Evolutionary conservation across 306 rosid species (phyloP).

Genomic region (Calophaca sinica): DNA sequence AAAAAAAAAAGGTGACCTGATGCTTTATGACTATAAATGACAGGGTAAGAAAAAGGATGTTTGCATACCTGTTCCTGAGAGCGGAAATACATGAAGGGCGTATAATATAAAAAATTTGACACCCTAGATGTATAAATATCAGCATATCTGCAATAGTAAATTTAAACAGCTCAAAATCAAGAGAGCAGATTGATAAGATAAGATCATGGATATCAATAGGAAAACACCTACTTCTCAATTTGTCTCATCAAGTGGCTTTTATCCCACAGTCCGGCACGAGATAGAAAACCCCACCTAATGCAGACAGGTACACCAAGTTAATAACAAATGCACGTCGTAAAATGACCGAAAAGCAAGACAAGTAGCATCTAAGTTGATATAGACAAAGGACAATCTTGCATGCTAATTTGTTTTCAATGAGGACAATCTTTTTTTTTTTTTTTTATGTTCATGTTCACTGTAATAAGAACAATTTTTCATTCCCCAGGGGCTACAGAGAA

Average conservation of each 20-base stretch:
- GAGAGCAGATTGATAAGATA: constrained; percentile 8
- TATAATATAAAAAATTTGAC: constrained; percentile 85
- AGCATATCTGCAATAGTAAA: constrained; percentile 75
- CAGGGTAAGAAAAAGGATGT: constrained; percentile 13
- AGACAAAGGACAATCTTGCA: too few relatives aligned
- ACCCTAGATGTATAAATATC: constrained; percentile 98
- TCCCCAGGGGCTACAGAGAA: too few relatives aligned
- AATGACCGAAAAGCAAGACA: constrained; percentile 5
- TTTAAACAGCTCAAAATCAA: constrained; percentile 11
- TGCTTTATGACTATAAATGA: background rate
- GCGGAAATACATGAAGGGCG: constrained; percentile 97
- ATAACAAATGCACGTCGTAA: constrained; percentile 6
- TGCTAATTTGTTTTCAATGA: too few relatives aligned
- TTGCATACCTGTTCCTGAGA: constrained; percentile 91
- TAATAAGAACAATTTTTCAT: too few relatives aligned
- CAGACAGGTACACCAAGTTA: constrained; percentile 43
- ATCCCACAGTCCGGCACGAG: constrained; percentile 98
- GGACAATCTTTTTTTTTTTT: too few relatives aligned
- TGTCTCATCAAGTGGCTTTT: constrained; percentile 99
- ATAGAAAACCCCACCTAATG: constrained; percentile 95
- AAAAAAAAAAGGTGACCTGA: background rate
- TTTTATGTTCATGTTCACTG: too few relatives aligned
- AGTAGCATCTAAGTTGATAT: constrained; percentile 5
- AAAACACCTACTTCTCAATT: constrained; percentile 83
- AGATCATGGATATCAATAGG: constrained; percentile 36